Base-by-base conservation (phyloP, 2,329 filamentous ascomycete genomes). In the Juglanconis sp. region DNA sequence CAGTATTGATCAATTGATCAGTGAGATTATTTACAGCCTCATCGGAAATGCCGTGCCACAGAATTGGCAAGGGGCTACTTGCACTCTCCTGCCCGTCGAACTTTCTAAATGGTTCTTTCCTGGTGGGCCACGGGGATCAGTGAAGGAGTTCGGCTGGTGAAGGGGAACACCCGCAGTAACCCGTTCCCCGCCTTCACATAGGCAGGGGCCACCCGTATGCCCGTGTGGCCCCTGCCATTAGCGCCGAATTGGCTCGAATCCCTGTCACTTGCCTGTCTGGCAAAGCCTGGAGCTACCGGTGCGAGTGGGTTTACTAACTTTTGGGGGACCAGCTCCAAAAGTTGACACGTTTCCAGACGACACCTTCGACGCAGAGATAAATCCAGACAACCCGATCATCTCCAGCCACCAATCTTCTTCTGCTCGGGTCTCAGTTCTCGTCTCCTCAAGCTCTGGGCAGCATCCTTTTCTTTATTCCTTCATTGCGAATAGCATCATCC, bases 361-460 rank as follows among this genome's bases (percentile, higher is more conserved):
- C 38, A 62, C 57, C 57, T 60, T 55, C 38, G 57, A 56, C 35
- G 46, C 42, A 50, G 53, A 62, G 51, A 61, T 63, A 63, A 63
- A 63, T 63, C 58, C 51, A 61, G 30, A 40, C 53, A 53, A 40
- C 46, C 51, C 49, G 31, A 38, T 57, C 57, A 31, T 60, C 57
- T 42, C 36, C 31, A 17, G 40, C 47, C 47, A 47, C 49, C 47
- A 15, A 31, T 5, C 40, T 46, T 52, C 58, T 52, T 24, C 51
- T 49, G 50, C 47, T 13, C 47, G 47, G 32, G 40, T 17, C 58
- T 51, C 10, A 57, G 42, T 48, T 67, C 67, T 66, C 65, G 63
- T 68, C 68, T 70, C 67, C 63, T 68, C 67, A 68, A 73, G 74
- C 74, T 75, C 70, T 73, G 72, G 72, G 73, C 68, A 69, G 59